Evolutionary conservation across 2,329 filamentous ascomycete species (phyloP), one percentile per base, ranked within the genome.

Genomic region (Diaporthe caulivora): DNA sequence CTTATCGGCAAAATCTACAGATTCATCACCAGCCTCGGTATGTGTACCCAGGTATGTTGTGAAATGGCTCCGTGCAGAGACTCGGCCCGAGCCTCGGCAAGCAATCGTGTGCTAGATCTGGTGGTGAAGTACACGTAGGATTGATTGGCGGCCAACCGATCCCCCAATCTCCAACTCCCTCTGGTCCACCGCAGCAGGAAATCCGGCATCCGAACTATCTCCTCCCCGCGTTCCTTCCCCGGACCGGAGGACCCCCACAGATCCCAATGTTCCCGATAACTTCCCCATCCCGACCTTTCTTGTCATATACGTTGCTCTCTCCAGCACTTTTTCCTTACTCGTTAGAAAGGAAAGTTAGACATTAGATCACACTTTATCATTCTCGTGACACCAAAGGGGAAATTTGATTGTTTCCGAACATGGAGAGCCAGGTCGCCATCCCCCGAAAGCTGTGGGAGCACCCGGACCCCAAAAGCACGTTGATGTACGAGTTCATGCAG

Each of bases 391-490:
- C 18, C 26, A 26, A 15, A 2, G 47, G n/a, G 11, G 6, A n/a
- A 40, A 8, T 40, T 40, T 6, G 11, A 37, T 42, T 37, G 8
- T 62, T 29, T 40, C 11, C 40, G 13, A 67, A 42, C 17, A 75
- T 75, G 73, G 71, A 73, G 15, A 47, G 13, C n/a, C 64, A 70
- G 31, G 53, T 67, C 13, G 40, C 78, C 70, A 78, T 86, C 70
- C 90, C 90, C 7, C 85, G 89, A 72, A 92, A 92, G 85, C 87
- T 93, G 71, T 93, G 92, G 92, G 89, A 92, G 81, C 91, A 93
- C 77, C 86, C 90, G 1, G 80, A 90, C 76, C 91, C 91, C 21
- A 79, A 89, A 78, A 86, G 84, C 75, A 94, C 92, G 1, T 82
- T 86, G 42, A 93, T 94, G 87, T 92, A 89, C 83, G 82, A 84